These are phyloP conservation scores for Botrytis byssoidea DNA, from an alignment of 2,329 filamentous ascomycete species.

Conservation along the genomic window DNA sequence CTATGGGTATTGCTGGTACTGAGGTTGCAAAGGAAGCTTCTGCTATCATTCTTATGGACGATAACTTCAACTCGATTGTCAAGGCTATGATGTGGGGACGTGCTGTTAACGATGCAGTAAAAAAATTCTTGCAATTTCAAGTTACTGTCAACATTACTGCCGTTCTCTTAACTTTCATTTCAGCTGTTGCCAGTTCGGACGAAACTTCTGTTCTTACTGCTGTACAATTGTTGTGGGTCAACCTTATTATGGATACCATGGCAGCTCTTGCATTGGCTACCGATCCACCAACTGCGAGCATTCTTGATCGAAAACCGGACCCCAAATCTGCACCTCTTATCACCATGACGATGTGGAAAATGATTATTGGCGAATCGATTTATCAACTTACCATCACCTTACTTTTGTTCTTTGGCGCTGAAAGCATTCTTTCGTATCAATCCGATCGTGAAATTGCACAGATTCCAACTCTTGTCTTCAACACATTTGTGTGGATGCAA, in stretches of 20 bases:
- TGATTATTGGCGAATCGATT: constrained; percentile 90
- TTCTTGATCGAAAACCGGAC: constrained; percentile 72
- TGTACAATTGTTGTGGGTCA: constrained; percentile 82
- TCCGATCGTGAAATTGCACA: constrained; percentile 48
- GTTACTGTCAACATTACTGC: constrained; percentile 78
- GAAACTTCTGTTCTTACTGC: constrained; percentile 70
- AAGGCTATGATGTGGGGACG: constrained; percentile 62
- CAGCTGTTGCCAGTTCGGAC: constrained; percentile 62
- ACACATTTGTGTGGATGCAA: constrained; percentile 99
- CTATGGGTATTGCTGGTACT: constrained; percentile 66
- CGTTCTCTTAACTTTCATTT: constrained; percentile 74
- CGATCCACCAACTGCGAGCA: constrained; percentile 66
- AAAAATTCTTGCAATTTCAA: constrained; percentile 57
- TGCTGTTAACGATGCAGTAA: constrained; percentile 54
- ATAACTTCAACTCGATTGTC: constrained; percentile 63
- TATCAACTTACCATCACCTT: constrained; percentile 82
- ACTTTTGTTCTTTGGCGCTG: constrained; percentile 74
- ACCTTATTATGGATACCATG: constrained; percentile 83
- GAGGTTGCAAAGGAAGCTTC: constrained; percentile 63
- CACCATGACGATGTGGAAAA: constrained; percentile 96
- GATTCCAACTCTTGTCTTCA: constrained; percentile 85
- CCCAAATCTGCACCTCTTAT: constrained; percentile 74
- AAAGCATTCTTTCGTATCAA: constrained; percentile 58
- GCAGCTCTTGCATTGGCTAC: constrained; percentile 74
- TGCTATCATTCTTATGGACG: constrained; percentile 61